These are phyloP conservation scores for Luzula sylvatica DNA, from an alignment of 176 grass and related monocot genomes.

Conservation along the genomic window DNA sequence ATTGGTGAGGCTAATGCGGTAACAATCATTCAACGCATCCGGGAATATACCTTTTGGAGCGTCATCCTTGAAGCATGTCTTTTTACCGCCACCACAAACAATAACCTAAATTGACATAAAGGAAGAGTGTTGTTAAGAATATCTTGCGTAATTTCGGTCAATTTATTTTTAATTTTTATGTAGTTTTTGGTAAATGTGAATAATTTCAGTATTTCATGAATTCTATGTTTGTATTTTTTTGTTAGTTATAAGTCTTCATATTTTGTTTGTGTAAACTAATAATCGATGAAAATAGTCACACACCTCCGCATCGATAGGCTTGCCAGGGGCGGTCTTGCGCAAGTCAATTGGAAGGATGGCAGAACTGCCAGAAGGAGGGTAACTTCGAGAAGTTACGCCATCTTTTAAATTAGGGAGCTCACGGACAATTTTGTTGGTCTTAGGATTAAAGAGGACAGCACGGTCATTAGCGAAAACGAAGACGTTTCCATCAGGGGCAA, in stretches of 20 bases:
- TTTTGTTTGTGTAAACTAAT: too few species aligned
- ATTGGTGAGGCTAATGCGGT: constrained; percentile 35
- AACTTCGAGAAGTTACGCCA: constrained; percentile 40
- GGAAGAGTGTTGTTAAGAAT: background rate
- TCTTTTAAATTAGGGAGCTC: constrained; percentile 52
- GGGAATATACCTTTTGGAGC: constrained; percentile 35
- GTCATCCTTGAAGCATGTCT: constrained; percentile 35
- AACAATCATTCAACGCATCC: constrained; percentile 43
- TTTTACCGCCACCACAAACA: constrained; percentile 59
- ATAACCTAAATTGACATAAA: constrained; percentile 29
- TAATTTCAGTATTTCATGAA: too few species aligned
- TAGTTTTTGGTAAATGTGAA: too few species aligned
- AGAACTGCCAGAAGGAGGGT: constrained; percentile 73
- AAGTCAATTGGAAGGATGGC: constrained; percentile 64
- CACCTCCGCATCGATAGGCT: constrained; percentile 27
- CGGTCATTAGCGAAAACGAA: constrained; percentile 87
- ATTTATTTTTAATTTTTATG: too few species aligned
- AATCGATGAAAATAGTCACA: background rate
- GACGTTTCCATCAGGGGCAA: constrained; percentile 55
- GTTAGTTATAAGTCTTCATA: too few species aligned
- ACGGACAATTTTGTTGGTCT: constrained; percentile 31
- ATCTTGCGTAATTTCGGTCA: too few species aligned
- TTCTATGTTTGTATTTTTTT: too few species aligned
- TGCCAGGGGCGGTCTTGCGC: constrained; percentile 17
- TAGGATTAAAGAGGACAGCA: constrained; percentile 42